A percentile compares a stretch with the other conserved stretches of the same genome.
phyloP scores from a whole-genome alignment of 352 stramenopile species.

The Lagenidium sp. region DNA sequence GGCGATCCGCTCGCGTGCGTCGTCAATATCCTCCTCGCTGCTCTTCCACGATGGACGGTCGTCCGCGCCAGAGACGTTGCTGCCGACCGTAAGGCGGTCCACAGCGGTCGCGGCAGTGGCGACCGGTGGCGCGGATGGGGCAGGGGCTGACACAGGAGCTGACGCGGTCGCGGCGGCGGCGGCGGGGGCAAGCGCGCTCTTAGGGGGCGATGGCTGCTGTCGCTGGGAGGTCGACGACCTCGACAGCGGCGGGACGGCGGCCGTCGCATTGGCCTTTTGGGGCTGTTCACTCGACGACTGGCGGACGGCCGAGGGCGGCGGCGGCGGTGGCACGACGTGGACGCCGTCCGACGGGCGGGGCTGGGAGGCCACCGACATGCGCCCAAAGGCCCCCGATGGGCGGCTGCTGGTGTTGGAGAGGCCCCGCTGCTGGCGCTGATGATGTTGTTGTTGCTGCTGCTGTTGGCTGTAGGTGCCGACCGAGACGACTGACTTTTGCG shows the following conservation, averaged over 20 bases:
- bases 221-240: too few species aligned
- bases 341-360: conserved; percentile 9
- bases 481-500: conserved; percentile 4
- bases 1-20: conserved; percentile 7
- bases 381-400: conserved; percentile 12
- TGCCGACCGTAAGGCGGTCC: conserved; percentile 2
- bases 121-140: neutral
- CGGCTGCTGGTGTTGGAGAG: conserved; percentile 7
- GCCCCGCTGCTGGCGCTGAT: conserved; percentile 1
- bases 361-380: conserved; percentile 17
- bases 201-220: neutral
- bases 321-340: conserved; percentile 10
- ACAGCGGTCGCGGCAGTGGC: neutral
- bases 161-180: conserved; percentile 7
- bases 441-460: conserved; percentile 3
- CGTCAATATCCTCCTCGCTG: conserved; percentile 17
- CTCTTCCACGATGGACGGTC: conserved; percentile 12
- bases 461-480: neutral
- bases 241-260: neutral
- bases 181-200: conserved; percentile 11
- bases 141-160: conserved; percentile 6
- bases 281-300: neutral
- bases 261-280: neutral
- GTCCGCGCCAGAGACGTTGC: conserved; percentile 1
- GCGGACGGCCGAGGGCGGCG: conserved; percentile 5